Evolutionary conservation across 2,329 filamentous ascomycete genomes (phyloP).

Genomic region (Alternaria brassicicola): DNA sequence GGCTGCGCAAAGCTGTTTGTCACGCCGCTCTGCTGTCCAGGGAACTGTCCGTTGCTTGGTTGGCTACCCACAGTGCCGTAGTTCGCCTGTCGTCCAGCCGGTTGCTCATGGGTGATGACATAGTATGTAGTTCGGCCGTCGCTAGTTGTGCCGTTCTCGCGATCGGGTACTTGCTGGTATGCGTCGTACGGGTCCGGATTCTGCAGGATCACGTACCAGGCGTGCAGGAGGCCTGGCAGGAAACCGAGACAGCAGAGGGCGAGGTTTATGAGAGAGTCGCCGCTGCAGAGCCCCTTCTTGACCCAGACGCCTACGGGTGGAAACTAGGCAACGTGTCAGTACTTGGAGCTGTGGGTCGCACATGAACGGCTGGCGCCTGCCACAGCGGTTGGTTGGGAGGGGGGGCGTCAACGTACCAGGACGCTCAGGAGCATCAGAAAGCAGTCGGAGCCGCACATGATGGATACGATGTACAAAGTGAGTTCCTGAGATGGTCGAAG

Average conservation of each 20-base stretch:
- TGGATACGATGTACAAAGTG: conserved; percentile 21
- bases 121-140: conserved; percentile 35
- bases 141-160: conserved; percentile 52
- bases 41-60: conserved; percentile 51
- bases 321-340: conserved; percentile 12
- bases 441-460: conserved; percentile 65
- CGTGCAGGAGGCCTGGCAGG: conserved; percentile 87
- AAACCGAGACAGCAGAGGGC: conserved; percentile 70
- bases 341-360: background rate
- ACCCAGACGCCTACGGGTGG: conserved; percentile 76
- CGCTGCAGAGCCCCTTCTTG: conserved; percentile 89
- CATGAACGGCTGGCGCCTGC: background rate
- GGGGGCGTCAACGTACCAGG: conserved; percentile 55
- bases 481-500: background rate
- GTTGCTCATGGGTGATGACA: conserved; percentile 37
- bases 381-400: conserved; percentile 25
- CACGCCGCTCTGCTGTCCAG: conserved; percentile 47
- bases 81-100: conserved; percentile 48
- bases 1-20: conserved; percentile 40
- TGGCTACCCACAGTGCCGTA: conserved; percentile 53
- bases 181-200: conserved; percentile 71
- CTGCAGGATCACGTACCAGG: conserved; percentile 97
- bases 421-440: conserved; percentile 66
- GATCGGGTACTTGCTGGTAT: conserved; percentile 67
- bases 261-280: conserved; percentile 93